Evolutionary conservation across 768 basidiomycete genomes (phyloP).

Genomic region (Tricholoma sp.): DNA sequence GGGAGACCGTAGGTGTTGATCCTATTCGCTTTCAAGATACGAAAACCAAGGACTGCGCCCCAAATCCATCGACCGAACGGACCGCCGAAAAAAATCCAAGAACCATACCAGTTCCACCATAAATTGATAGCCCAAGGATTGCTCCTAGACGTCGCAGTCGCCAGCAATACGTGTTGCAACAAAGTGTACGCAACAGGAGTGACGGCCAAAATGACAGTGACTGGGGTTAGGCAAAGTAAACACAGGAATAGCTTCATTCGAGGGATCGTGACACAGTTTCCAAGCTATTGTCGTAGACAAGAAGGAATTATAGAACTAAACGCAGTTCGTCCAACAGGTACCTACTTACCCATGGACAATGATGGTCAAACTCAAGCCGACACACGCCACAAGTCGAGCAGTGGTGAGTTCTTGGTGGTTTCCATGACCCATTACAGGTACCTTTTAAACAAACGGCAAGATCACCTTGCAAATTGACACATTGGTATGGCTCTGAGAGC

Average conservation of each 20-base stretch:
- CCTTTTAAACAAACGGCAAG: conserved; percentile 30
- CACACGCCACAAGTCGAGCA: conserved; percentile 42
- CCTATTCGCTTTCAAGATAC: conserved; percentile 18
- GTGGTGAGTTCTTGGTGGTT: conserved; percentile 39
- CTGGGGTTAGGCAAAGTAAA: conserved; percentile 27
- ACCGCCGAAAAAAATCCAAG: conserved; percentile 39
- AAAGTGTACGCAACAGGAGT: conserved; percentile 24
- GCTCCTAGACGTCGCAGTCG: conserved; percentile 22
- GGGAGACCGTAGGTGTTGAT: conserved; percentile 11
- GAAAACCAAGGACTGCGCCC: conserved; percentile 32
- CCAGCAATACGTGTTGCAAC: conserved; percentile 21
- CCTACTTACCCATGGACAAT: conserved; percentile 40
- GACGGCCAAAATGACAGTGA: conserved; percentile 22
- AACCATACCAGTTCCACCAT: conserved; percentile 42
- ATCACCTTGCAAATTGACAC: conserved; percentile 26
- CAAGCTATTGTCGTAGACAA: conserved; percentile 21
- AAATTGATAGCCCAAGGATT: conserved; percentile 23
- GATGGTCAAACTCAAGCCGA: conserved; percentile 40
- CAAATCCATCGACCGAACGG: conserved; percentile 37
- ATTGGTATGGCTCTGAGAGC: conserved; percentile 37
- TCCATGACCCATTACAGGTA: conserved; percentile 33
- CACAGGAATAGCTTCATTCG: conserved; percentile 33
- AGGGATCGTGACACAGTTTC: conserved; percentile 35
- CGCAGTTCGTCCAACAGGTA: neutral
- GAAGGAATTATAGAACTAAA: neutral